phyloP scores from a whole-genome alignment of 2,329 filamentous ascomycete genomes.

The Knufia petricola region DNA sequence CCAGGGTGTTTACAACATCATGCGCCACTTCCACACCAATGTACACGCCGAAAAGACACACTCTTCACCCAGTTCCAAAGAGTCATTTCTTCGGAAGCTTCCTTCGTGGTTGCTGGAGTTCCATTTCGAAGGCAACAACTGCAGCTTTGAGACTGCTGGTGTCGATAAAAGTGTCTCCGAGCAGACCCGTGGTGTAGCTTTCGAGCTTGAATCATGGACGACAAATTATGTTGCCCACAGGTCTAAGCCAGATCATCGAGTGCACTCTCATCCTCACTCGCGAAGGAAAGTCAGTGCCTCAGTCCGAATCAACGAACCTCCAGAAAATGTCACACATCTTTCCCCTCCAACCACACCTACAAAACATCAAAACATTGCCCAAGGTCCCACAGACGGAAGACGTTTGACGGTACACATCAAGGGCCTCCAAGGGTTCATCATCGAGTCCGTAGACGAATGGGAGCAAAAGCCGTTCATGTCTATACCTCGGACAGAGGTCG shows the following conservation, averaged over 20 bases:
- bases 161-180: constrained; percentile 74
- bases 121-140: constrained; percentile 76
- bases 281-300: constrained; percentile 66
- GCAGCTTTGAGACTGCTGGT: constrained; percentile 83
- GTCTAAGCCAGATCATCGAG: constrained; percentile 51
- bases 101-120: constrained; percentile 79
- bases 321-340: constrained; percentile 42
- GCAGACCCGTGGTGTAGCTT: constrained; percentile 68
- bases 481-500: constrained; percentile 77
- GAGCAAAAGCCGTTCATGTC: constrained; percentile 79
- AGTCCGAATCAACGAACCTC: constrained; percentile 59
- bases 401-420: constrained; percentile 70
- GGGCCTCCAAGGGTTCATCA: constrained; percentile 79
- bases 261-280: constrained; percentile 26
- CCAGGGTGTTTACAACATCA: constrained; percentile 82
- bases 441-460: constrained; percentile 75
- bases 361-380: constrained; percentile 35
- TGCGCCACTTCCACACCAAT: constrained; percentile 67
- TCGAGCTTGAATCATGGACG: constrained; percentile 81
- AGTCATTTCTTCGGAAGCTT: constrained; percentile 58
- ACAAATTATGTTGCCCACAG: constrained; percentile 81
- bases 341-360: constrained; percentile 40
- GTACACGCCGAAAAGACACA: constrained; percentile 53
- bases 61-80: constrained; percentile 28
- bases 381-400: constrained; percentile 57